These are phyloP conservation scores for Elongisporangium anandrum DNA, from an alignment of 352 stramenopile genomes.

Conservation along the genomic window DNA sequence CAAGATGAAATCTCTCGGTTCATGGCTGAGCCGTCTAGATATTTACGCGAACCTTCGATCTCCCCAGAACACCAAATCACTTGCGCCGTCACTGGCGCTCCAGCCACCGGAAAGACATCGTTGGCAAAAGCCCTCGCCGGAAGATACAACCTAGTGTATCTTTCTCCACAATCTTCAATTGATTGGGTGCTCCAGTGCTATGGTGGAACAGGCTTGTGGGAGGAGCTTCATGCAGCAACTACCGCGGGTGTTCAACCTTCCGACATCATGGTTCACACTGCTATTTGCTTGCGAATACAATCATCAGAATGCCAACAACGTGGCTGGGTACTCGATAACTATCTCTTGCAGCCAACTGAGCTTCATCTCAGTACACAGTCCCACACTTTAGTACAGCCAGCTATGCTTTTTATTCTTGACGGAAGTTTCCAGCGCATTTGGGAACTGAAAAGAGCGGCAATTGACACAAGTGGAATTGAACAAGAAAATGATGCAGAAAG, in stretches of 20 bases:
- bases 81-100: slow-evolving; percentile 9
- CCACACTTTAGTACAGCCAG: slow-evolving; percentile 23
- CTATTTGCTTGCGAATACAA: slow-evolving; percentile 36
- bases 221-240: slow-evolving; percentile 27
- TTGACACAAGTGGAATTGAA: neutral
- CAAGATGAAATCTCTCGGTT: slow-evolving; percentile 13
- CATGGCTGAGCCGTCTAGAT: slow-evolving; percentile 12
- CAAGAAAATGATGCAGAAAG: neutral
- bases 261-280: slow-evolving; percentile 19
- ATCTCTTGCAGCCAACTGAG: slow-evolving; percentile 23
- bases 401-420: slow-evolving; percentile 49
- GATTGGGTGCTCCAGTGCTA: neutral
- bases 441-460: slow-evolving; percentile 6
- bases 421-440: slow-evolving; percentile 24
- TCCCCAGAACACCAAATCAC: slow-evolving; percentile 3
- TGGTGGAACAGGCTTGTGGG: slow-evolving; percentile 31
- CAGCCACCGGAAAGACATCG: slow-evolving; percentile 10
- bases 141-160: slow-evolving; percentile 14
- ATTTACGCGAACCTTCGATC: neutral
- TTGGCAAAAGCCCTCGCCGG: slow-evolving; percentile 6
- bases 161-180: neutral
- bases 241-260: slow-evolving; percentile 13
- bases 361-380: slow-evolving; percentile 19
- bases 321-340: slow-evolving; percentile 67
- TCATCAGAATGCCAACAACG: slow-evolving; percentile 50